These are phyloP conservation scores for Pneumocystis carinii DNA, from an alignment of 1,139 yeast genomes.

Conservation along the genomic window DNA sequence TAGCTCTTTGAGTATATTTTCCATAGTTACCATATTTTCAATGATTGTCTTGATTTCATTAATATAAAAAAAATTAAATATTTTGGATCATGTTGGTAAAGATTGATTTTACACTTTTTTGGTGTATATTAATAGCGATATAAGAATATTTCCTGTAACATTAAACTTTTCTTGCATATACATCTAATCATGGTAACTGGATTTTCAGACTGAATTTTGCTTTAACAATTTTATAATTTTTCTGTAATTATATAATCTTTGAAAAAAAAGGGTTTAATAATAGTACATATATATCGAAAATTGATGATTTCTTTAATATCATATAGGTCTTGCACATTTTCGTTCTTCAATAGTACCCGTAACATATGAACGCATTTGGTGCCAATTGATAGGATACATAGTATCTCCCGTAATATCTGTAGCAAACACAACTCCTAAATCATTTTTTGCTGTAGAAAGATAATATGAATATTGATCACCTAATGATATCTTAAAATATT, in stretches of 20 bases:
- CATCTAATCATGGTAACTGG: too few relatives aligned
- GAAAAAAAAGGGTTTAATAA: background rate
- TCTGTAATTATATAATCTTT: background rate
- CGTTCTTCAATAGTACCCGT: conserved; percentile 66
- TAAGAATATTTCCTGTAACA: too few relatives aligned
- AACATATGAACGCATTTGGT: conserved; percentile 67
- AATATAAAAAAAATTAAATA: too few relatives aligned
- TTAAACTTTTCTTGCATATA: too few relatives aligned
- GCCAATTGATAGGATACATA: conserved; percentile 92
- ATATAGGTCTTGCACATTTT: conserved; percentile 79
- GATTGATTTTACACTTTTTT: too few relatives aligned
- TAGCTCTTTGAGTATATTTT: background rate
- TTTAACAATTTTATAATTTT: background rate
- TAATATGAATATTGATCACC: conserved; percentile 93
- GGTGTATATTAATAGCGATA: too few relatives aligned
- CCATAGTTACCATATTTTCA: too few relatives aligned
- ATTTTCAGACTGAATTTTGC: too few relatives aligned
- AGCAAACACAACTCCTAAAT: conserved; percentile 87
- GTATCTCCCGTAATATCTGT: conserved; percentile 52
- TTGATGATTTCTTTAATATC: background rate
- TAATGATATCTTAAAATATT: conserved; percentile 41
- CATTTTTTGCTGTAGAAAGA: conserved; percentile 76
- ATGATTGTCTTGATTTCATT: too few relatives aligned
- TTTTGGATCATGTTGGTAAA: too few relatives aligned
- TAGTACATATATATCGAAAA: background rate